phyloP scores from a whole-genome alignment of 805 yeast genomes.

The Ogataea sp. region DNA sequence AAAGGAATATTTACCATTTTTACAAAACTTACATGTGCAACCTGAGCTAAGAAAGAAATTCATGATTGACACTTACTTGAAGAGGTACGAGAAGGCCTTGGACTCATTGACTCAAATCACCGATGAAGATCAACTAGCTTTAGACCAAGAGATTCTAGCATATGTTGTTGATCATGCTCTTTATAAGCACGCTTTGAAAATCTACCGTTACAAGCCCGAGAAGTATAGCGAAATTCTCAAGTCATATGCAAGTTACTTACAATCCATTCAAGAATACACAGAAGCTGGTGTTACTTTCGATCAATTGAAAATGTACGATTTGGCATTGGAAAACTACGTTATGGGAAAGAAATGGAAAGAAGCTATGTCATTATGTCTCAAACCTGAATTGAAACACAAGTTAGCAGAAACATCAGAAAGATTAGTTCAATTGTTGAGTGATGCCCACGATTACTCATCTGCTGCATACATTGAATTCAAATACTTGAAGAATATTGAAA shows the following conservation, averaged over 20 bases:
- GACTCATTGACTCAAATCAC: slow-evolving; percentile 49
- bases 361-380: slow-evolving; percentile 57
- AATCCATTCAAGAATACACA: slow-evolving; percentile 45
- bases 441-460: slow-evolving; percentile 64
- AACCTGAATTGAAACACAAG: slow-evolving; percentile 29
- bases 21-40: slow-evolving; percentile 69
- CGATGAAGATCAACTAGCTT: slow-evolving; percentile 16
- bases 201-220: slow-evolving; percentile 48
- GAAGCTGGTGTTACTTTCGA: slow-evolving; percentile 82
- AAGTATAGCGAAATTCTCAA: slow-evolving; percentile 48
- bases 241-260: slow-evolving; percentile 56
- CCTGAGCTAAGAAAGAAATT: slow-evolving; percentile 60
- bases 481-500: slow-evolving; percentile 52
- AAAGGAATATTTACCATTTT: slow-evolving; percentile 88
- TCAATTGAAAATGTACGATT: slow-evolving; percentile 42
- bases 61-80: slow-evolving; percentile 71
- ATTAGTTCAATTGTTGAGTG: slow-evolving; percentile 51
- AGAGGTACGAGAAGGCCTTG: slow-evolving; percentile 61
- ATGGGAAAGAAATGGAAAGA: slow-evolving; percentile 77
- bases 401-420: slow-evolving; percentile 44
- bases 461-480: slow-evolving; percentile 72
- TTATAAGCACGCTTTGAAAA: slow-evolving; percentile 57
- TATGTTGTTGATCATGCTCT: slow-evolving; percentile 66
- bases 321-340: slow-evolving; percentile 65
- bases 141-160: slow-evolving; percentile 51